phyloP scores from a whole-genome alignment of 495 filamentous ascomycete species.

The Aspergillus bridgeri region DNA sequence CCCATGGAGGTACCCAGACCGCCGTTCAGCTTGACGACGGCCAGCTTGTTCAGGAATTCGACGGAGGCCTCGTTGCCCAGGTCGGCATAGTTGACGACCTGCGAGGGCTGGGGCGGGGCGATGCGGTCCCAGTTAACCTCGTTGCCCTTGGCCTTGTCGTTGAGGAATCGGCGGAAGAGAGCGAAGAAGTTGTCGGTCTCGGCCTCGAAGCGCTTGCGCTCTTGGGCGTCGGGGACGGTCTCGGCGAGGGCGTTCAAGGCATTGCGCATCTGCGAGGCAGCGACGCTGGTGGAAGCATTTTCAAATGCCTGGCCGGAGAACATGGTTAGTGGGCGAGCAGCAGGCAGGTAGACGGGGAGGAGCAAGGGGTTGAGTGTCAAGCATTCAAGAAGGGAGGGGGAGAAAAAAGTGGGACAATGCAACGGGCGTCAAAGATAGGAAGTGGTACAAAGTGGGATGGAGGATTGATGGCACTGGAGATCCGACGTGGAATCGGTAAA shows the following conservation, averaged over 20 bases:
- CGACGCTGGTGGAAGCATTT: slow-evolving; percentile 97
- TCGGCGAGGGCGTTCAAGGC: slow-evolving; percentile 88
- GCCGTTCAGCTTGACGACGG: slow-evolving; percentile 98
- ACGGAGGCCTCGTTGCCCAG: slow-evolving; percentile 84
- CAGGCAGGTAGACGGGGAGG: background rate
- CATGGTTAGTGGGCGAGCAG: slow-evolving; percentile 1
- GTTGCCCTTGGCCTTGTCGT: slow-evolving; percentile 98
- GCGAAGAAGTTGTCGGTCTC: slow-evolving; percentile 99
- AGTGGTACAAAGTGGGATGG: too few relatives aligned
- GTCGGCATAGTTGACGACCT: slow-evolving; percentile 90
- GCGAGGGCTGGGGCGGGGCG: slow-evolving; percentile 80
- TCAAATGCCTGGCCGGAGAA: slow-evolving; percentile 75
- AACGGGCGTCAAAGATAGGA: too few relatives aligned
- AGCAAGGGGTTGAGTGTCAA: background rate
- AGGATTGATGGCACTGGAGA: too few relatives aligned
- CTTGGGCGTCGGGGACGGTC: slow-evolving; percentile 71
- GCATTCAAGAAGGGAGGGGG: too few relatives aligned
- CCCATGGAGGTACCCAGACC: slow-evolving; percentile 99
- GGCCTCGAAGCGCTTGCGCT: slow-evolving; percentile 94
- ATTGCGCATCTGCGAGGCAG: slow-evolving; percentile 98
- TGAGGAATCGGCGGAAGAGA: slow-evolving; percentile 95
- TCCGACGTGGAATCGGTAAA: too few relatives aligned
- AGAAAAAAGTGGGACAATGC: too few relatives aligned
- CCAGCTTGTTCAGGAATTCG: slow-evolving; percentile 93
- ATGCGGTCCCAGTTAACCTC: slow-evolving; percentile 95